A percentile compares a stretch with the other conserved stretches of the same genome.
Conservation (phyloP, 495 filamentous ascomycete species). For the Hypomontagnella monticulosa region DNA sequence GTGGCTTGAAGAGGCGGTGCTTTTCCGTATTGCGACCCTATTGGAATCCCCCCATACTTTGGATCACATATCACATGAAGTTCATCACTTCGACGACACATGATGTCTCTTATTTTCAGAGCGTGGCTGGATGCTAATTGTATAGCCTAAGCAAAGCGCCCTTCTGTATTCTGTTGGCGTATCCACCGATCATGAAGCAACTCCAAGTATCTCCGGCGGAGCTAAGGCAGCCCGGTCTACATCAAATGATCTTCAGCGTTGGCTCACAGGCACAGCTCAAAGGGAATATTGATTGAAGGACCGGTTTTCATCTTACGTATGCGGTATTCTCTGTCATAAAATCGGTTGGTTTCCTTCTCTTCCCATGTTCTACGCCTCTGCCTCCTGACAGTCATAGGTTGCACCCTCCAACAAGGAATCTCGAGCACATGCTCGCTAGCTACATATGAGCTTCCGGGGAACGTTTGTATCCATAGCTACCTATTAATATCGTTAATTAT, state of each 20-base stretch:
- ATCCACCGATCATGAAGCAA: constrained; percentile 25
- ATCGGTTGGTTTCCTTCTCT: constrained; percentile 23
- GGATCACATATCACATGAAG: constrained; percentile 39
- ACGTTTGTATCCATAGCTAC: constrained; percentile 11
- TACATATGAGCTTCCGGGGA: not conserved
- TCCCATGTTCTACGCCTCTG: constrained; percentile 16
- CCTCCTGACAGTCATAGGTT: constrained; percentile 33
- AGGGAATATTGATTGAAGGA: constrained; percentile 24
- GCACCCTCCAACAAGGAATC: constrained; percentile 34
- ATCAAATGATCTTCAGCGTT: constrained; percentile 40
- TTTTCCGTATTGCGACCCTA: constrained; percentile 3
- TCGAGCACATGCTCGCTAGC: constrained; percentile 38
- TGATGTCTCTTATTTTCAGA: constrained; percentile 30
- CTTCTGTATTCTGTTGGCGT: not conserved
- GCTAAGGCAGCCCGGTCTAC: constrained; percentile 1
- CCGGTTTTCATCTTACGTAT: constrained; percentile 35
- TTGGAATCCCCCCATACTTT: constrained; percentile 17
- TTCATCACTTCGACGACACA: constrained; percentile 37
- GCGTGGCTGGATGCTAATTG: constrained; percentile 5
- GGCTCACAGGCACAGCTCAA: constrained; percentile 28
- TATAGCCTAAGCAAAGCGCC: constrained; percentile 6
- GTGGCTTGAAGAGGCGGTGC: constrained; percentile 28
- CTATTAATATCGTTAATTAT: not conserved
- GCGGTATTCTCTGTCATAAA: constrained; percentile 11
- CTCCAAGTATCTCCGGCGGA: constrained; percentile 16